These are phyloP conservation scores for Copromyces sp. DNA, from an alignment of 495 filamentous ascomycete genomes.

Conservation along the genomic window DNA sequence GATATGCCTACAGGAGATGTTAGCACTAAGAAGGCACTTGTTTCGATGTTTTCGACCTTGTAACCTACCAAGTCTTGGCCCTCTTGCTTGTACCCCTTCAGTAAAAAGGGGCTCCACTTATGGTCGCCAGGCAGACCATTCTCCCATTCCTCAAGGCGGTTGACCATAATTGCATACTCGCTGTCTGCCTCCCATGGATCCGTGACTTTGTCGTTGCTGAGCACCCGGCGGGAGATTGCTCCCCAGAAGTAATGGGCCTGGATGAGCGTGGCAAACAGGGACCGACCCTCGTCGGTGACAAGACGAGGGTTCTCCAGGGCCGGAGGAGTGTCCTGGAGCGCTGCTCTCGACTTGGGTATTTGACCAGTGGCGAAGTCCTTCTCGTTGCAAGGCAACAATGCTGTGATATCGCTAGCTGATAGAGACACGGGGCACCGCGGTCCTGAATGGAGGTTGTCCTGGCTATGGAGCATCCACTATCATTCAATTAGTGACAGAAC, in stretches of 20 bases:
- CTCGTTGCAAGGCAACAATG: conserved; percentile 39
- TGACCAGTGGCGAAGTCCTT: conserved; percentile 33
- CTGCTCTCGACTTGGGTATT: conserved; percentile 36
- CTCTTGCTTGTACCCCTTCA: conserved; percentile 34
- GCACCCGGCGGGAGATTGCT: conserved; percentile 33
- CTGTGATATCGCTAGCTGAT: conserved; percentile 38
- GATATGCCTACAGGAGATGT: conserved; percentile 28
- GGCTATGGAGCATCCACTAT: conserved; percentile 43
- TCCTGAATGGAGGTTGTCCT: conserved; percentile 41
- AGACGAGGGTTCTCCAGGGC: conserved; percentile 35
- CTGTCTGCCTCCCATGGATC: conserved; percentile 33
- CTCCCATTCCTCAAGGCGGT: conserved; percentile 32
- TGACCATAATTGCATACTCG: conserved; percentile 31
- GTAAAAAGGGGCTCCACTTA: conserved; percentile 30
- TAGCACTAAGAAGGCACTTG: neutral
- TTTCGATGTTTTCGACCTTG: neutral
- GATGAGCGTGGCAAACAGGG: conserved; percentile 40
- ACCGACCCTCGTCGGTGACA: conserved; percentile 27
- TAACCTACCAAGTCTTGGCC: conserved; percentile 31
- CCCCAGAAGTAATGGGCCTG: conserved; percentile 42
- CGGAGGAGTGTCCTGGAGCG: conserved; percentile 38
- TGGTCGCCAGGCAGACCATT: conserved; percentile 32
- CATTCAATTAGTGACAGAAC: neutral
- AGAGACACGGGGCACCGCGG: conserved; percentile 36
- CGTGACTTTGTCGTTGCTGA: conserved; percentile 25